Base-by-base conservation (phyloP, 2,329 filamentous ascomycete genomes). In the Pseudohalonectria lignicola region DNA sequence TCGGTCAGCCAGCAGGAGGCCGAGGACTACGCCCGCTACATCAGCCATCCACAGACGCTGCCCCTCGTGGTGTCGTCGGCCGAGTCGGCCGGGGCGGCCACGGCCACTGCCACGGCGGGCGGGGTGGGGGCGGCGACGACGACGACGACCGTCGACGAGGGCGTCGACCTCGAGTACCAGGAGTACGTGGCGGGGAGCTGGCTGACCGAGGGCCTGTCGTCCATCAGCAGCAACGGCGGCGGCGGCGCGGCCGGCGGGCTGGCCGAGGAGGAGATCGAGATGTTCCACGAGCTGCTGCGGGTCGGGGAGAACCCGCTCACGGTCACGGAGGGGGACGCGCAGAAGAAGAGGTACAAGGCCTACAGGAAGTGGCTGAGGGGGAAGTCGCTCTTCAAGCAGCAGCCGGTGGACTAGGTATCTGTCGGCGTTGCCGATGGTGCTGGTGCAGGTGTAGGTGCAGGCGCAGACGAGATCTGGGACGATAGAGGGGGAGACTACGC, bases 321-420 rank as follows among this genome's bases (percentile, higher is more conserved):
- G 3, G 90, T 96, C 12, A 80, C 79, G 1, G 81, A 88, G 32
- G 88, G 93, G 52, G 92, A 96, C 57, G 71, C 79, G 33, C 71
- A 74, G 30, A 96, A 94, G 72, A 95, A 96, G 70, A 71, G 92
- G 49, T 98, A 98, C 60, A 96, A 94, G 62, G 85, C 88, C 9
- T 98, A 98, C 61, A 68, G 81, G 51, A 93, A 95, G 61, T 98
- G 92, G 90, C 67, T 98, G 53, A 74, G 79, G 44, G 90, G 90
- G 15, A 96, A 95, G 66, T 94, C 86, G 51, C 72, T 96, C 51
- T 96, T 96, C 59, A 96, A 96, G 62, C 88, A 95, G 67, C 77
- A 81, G 57, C 76, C 80, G 33, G 67, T 75, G 37, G 72, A 74
- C 45, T 74, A 62, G 61, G 48, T 42, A 34, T 51, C 17, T 34